These are phyloP conservation scores for Phyllosticta citrichinensis DNA, from an alignment of 2,329 filamentous ascomycete genomes.

Conservation along the genomic window DNA sequence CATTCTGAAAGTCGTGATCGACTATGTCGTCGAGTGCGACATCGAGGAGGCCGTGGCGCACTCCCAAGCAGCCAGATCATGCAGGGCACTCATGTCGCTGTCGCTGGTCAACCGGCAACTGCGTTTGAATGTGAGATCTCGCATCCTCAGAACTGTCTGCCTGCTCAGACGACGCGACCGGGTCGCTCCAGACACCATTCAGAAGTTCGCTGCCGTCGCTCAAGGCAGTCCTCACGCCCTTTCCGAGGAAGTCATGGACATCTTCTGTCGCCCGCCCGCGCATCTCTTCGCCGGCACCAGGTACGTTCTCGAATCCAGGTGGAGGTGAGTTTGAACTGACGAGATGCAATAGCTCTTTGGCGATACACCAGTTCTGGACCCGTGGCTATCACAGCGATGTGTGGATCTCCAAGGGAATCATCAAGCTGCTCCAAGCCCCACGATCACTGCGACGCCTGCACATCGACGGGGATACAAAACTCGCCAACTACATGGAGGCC, in stretches of 20 bases:
- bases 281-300: background rate
- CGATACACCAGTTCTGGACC: background rate
- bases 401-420: background rate
- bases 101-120: background rate
- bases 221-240: background rate
- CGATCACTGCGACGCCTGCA: background rate
- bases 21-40: no score
- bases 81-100: no score
- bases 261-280: background rate
- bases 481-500: background rate
- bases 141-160: background rate
- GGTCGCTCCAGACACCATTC: no score
- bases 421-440: background rate
- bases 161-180: no score
- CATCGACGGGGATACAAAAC: background rate
- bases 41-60: no score
- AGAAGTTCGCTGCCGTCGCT: no score
- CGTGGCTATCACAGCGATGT: background rate
- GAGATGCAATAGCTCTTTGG: background rate
- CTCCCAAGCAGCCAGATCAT: no score
- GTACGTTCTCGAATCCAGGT: background rate
- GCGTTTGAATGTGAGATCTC: no score
- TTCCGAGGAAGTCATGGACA: background rate
- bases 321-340: background rate
- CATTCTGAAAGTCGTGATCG: no score